Conservation (phyloP, 805 yeast genomes). For the Yarrowia sp. region DNA sequence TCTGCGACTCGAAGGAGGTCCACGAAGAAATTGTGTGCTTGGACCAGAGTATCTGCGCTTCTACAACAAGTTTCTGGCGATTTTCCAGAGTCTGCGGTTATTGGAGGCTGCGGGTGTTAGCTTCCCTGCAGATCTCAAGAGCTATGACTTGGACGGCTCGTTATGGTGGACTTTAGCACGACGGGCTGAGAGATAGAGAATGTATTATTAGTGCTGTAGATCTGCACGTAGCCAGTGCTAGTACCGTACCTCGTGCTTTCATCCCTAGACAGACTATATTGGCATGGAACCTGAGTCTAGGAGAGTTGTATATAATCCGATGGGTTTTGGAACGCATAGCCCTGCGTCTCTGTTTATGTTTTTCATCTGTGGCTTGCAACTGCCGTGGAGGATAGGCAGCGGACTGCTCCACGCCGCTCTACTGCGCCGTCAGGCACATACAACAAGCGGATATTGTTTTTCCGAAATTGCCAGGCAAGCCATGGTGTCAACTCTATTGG, state of each 20-base stretch:
- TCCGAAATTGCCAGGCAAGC: neutral
- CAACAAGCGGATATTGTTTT: slow-evolving; percentile 1
- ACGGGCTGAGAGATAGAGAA: neutral
- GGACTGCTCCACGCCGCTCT: neutral
- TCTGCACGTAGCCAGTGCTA: no score
- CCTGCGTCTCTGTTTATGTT: neutral
- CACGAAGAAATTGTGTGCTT: neutral
- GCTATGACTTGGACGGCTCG: slow-evolving; percentile 10
- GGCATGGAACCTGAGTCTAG: no score
- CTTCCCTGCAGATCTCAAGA: neutral
- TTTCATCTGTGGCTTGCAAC: neutral
- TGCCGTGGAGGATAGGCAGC: neutral
- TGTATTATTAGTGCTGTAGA: neutral
- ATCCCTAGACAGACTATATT: no score
- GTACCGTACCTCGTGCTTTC: no score
- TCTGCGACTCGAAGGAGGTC: neutral
- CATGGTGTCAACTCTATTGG: neutral
- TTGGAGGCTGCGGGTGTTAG: slow-evolving; percentile 1
- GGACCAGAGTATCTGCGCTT: neutral
- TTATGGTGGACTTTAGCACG: neutral
- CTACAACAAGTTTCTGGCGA: slow-evolving; percentile 13
- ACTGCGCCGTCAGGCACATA: neutral
- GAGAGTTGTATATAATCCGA: no score
- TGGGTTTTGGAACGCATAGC: neutral
- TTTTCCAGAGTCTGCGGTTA: slow-evolving; percentile 10